These are phyloP conservation scores for Solanum rostratum DNA, from an alignment of 257 asterid genomes.

Conservation along the genomic window DNA sequence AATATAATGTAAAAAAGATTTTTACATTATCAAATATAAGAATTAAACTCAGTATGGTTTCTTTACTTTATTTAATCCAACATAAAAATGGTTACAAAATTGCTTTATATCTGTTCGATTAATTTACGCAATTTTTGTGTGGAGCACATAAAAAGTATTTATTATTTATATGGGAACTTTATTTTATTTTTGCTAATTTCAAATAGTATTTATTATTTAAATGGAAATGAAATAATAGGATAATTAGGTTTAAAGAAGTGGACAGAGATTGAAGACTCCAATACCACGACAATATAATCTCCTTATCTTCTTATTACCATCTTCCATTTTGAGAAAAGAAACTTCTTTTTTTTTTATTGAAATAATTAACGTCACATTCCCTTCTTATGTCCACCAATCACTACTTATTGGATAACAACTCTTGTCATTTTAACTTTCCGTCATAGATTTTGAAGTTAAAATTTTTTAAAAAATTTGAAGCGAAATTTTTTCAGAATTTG, in stretches of 20 bases:
- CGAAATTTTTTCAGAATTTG: too few relatives aligned
- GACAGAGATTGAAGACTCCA: conserved; percentile 22
- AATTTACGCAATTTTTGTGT: background rate
- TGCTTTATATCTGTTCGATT: background rate
- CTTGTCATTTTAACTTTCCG: background rate
- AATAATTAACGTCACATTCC: background rate
- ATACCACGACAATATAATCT: conserved; percentile 18
- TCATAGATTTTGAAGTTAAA: background rate
- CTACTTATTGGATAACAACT: background rate
- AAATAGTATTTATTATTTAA: background rate
- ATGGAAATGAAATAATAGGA: background rate
- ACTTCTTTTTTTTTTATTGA: background rate
- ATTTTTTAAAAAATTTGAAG: background rate
- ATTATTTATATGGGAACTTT: background rate
- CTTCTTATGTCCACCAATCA: background rate
- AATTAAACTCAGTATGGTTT: background rate
- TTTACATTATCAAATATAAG: too few relatives aligned
- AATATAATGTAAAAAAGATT: too few relatives aligned
- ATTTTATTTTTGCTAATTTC: background rate
- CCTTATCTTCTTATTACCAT: conserved; percentile 12
- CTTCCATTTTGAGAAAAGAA: background rate
- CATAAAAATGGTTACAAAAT: background rate
- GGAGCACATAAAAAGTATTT: background rate
- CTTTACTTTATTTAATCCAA: background rate
- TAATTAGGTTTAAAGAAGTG: conserved; percentile 2